phyloP scores from a whole-genome alignment of 108 stramenopile genomes.

The Skeletonema potamos region DNA sequence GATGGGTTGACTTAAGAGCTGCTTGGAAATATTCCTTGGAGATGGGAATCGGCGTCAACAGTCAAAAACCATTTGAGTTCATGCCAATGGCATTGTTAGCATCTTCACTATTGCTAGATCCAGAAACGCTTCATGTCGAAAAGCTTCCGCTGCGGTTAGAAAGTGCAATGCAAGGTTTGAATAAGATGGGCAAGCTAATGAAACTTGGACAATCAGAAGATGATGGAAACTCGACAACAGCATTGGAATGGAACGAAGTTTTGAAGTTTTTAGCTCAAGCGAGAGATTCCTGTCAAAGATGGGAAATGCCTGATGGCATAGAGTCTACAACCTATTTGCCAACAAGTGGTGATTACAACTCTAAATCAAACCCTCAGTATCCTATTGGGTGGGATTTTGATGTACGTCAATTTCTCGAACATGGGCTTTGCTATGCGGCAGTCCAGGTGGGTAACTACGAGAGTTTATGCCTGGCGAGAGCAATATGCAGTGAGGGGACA shows the following conservation, averaged over 20 bases:
- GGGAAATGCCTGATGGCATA: slow-evolving; percentile 41
- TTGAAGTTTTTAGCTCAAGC: slow-evolving; percentile 40
- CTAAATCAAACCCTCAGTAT: background rate
- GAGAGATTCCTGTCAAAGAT: slow-evolving; percentile 29
- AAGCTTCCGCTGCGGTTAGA: slow-evolving; percentile 3
- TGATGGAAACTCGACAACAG: slow-evolving; percentile 2
- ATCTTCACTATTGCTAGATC: slow-evolving; percentile 51
- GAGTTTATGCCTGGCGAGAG: slow-evolving; percentile 64
- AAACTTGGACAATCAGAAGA: slow-evolving; percentile 52
- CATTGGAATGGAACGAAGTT: slow-evolving; percentile 63
- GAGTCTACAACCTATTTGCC: slow-evolving; percentile 21
- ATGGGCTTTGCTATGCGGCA: slow-evolving; percentile 73
- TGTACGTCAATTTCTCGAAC: slow-evolving; percentile 69
- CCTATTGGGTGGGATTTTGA: slow-evolving; percentile 71
- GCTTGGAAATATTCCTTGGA: slow-evolving; percentile 60
- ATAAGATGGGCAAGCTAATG: slow-evolving; percentile 64
- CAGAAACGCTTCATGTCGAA: slow-evolving; percentile 14
- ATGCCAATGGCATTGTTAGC: slow-evolving; percentile 62
- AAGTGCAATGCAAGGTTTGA: slow-evolving; percentile 47
- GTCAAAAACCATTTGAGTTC: slow-evolving; percentile 42
- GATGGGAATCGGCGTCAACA: background rate
- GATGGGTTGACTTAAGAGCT: slow-evolving; percentile 69
- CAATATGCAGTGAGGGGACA: slow-evolving; percentile 82
- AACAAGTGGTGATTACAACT: background rate
- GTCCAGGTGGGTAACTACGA: slow-evolving; percentile 72